Conservation (phyloP, 1,284 basidiomycete species). For the Malassezia brasiliensis region DNA sequence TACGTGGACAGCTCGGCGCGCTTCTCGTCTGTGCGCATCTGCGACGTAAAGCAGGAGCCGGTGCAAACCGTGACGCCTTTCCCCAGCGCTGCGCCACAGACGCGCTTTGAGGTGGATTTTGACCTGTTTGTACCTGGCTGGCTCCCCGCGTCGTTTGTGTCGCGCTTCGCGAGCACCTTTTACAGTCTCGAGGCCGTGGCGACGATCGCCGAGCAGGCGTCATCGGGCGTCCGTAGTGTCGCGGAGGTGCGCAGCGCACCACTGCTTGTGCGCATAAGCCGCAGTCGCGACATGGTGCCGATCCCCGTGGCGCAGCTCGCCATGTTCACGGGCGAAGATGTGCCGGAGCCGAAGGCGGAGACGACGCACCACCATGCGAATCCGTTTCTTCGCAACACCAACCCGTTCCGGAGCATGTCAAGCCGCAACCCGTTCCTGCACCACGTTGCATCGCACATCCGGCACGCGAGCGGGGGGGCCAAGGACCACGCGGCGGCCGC, state of each 20-base stretch:
- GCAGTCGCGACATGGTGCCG: constrained; percentile 43
- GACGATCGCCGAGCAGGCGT: constrained; percentile 9
- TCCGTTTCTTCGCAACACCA: constrained; percentile 12
- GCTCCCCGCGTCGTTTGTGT: constrained; percentile 39
- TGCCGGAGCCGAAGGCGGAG: constrained; percentile 8
- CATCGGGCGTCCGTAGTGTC: background rate
- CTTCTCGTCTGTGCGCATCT: constrained; percentile 34
- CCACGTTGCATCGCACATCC: background rate
- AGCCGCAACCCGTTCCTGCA: background rate
- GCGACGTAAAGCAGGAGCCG: constrained; percentile 29
- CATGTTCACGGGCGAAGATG: constrained; percentile 18
- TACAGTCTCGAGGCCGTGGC: constrained; percentile 37
- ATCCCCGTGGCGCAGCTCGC: constrained; percentile 43
- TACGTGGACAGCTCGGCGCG: constrained; percentile 41
- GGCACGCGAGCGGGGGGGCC: background rate
- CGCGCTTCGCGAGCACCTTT: constrained; percentile 41
- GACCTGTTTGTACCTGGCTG: constrained; percentile 43
- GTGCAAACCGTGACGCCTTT: constrained; percentile 15
- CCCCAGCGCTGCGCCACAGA: constrained; percentile 3
- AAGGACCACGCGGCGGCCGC: background rate
- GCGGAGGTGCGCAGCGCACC: constrained; percentile 26
- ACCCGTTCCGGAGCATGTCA: constrained; percentile 9
- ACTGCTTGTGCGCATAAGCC: constrained; percentile 25
- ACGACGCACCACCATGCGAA: background rate
- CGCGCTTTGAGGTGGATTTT: constrained; percentile 38